These are phyloP conservation scores for Tylopilus plumbeoviolaceoides DNA, from an alignment of 768 basidiomycete genomes.

Conservation along the genomic window DNA sequence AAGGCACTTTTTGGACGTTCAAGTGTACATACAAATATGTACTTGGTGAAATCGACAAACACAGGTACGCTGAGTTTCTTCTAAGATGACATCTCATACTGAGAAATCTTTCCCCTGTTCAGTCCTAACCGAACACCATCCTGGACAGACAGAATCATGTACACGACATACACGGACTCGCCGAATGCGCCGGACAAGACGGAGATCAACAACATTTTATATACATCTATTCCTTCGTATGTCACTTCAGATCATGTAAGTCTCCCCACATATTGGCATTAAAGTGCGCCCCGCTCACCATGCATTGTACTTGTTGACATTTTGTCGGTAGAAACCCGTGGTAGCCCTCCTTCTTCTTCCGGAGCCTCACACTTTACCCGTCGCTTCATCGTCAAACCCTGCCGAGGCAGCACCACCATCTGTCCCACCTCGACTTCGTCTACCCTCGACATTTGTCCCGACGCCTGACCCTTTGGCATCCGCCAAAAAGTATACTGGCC, in stretches of 20 bases:
- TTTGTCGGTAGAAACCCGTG: constrained; percentile 70
- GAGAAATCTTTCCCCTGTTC: background rate
- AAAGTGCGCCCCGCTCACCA: background rate
- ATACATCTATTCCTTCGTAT: constrained; percentile 79
- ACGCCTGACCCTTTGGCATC: constrained; percentile 48
- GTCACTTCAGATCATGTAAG: constrained; percentile 88
- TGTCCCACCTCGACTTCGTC: constrained; percentile 40
- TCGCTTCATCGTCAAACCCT: constrained; percentile 12
- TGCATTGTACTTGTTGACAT: background rate
- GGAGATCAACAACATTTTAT: constrained; percentile 60
- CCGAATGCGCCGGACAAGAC: constrained; percentile 48
- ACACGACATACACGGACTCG: constrained; percentile 69
- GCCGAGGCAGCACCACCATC: constrained; percentile 23
- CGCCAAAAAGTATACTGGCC: constrained; percentile 63
- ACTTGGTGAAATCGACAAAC: constrained; percentile 78
- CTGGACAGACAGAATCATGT: constrained; percentile 93
- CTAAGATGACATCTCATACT: background rate
- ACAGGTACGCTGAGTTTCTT: constrained; percentile 47
- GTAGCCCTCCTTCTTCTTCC: constrained; percentile 69
- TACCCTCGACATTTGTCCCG: constrained; percentile 50
- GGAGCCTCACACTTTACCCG: constrained; percentile 27
- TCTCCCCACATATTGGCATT: constrained; percentile 3
- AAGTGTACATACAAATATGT: constrained; percentile 90
- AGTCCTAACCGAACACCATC: constrained; percentile 75
- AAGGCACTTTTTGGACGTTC: constrained; percentile 87